Conservation (phyloP, 2,329 filamentous ascomycete species). For the Microcyclosporella mali region DNA sequence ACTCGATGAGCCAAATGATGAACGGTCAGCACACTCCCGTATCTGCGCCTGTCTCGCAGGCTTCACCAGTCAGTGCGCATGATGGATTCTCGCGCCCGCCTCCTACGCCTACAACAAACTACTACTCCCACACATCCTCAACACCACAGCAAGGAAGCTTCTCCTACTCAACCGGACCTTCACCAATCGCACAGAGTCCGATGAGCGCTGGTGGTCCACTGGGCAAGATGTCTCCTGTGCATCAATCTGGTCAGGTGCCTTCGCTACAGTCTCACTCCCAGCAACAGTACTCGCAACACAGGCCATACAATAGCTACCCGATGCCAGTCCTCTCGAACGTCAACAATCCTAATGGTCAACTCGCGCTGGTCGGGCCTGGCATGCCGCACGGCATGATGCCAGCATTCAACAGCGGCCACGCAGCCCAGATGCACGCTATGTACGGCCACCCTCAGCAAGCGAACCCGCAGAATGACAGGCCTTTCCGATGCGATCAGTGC, state of each 20-base stretch:
- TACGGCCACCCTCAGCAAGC: slow-evolving; percentile 48
- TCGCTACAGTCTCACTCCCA: slow-evolving; percentile 40
- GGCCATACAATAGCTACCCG: slow-evolving; percentile 51
- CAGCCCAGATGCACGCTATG: slow-evolving; percentile 62
- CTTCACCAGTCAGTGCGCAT: slow-evolving; percentile 53
- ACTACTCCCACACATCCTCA: slow-evolving; percentile 49
- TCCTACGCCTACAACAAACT: slow-evolving; percentile 58
- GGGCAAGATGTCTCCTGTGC: slow-evolving; percentile 49
- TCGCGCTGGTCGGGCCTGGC: slow-evolving; percentile 59
- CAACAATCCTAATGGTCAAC: slow-evolving; percentile 63
- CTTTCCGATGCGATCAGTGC: slow-evolving; percentile 91
- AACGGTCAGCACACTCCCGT: slow-evolving; percentile 34
- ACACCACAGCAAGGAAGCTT: slow-evolving; percentile 46
- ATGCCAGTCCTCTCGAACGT: slow-evolving; percentile 73
- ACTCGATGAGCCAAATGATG: slow-evolving; percentile 42
- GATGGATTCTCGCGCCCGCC: slow-evolving; percentile 54
- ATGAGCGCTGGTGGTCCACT: slow-evolving; percentile 42
- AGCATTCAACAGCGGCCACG: slow-evolving; percentile 55
- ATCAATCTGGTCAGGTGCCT: slow-evolving; percentile 39
- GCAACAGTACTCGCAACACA: slow-evolving; percentile 41
- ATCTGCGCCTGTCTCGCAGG: slow-evolving; percentile 26
- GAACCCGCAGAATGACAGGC: slow-evolving; percentile 63
- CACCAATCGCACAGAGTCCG: slow-evolving; percentile 46
- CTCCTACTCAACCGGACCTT: slow-evolving; percentile 45
- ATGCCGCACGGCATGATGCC: slow-evolving; percentile 52